These are phyloP conservation scores for Pleurozium schreberi DNA, from an alignment of 225 moss, liverwort and hornwort genomes.

Conservation along the genomic window DNA sequence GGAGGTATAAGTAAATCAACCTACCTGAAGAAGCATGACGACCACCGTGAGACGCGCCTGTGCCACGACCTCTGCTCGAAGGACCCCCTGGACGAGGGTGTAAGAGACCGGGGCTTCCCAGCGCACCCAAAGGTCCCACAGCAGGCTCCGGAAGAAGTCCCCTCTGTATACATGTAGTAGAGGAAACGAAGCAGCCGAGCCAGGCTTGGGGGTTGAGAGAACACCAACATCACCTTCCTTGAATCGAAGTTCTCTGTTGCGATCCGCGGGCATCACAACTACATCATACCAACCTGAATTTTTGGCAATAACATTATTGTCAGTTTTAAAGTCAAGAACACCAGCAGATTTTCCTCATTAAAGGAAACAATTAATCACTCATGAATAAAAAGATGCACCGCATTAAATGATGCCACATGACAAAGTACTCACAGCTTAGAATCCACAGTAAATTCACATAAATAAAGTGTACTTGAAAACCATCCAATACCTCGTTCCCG, in stretches of 20 bases:
- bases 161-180: slow-evolving; percentile 54
- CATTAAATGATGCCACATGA: neutral
- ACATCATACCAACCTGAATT: slow-evolving; percentile 89
- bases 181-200: slow-evolving; percentile 62
- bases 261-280: slow-evolving; percentile 67
- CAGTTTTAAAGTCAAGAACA: neutral
- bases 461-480: neutral
- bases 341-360: neutral
- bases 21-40: slow-evolving; percentile 39
- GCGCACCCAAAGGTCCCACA: slow-evolving; percentile 19
- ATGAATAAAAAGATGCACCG: neutral
- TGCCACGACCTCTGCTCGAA: slow-evolving; percentile 36
- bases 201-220: slow-evolving; percentile 86
- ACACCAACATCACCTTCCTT: slow-evolving; percentile 98
- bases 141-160: slow-evolving; percentile 73
- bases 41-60: slow-evolving; percentile 20
- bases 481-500: slow-evolving; percentile 73
- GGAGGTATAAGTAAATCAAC: neutral
- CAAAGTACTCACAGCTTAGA: neutral
- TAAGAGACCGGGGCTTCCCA: slow-evolving; percentile 29
- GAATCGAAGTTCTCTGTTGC: slow-evolving; percentile 64
- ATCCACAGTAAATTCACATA: neutral
- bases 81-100: slow-evolving; percentile 31
- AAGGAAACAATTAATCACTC: neutral
- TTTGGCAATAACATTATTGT: neutral